Evolutionary conservation across 306 rosid genomes (phyloP), one percentile per base, ranked within the genome.

Genomic region (Cicer cuneatum): DNA sequence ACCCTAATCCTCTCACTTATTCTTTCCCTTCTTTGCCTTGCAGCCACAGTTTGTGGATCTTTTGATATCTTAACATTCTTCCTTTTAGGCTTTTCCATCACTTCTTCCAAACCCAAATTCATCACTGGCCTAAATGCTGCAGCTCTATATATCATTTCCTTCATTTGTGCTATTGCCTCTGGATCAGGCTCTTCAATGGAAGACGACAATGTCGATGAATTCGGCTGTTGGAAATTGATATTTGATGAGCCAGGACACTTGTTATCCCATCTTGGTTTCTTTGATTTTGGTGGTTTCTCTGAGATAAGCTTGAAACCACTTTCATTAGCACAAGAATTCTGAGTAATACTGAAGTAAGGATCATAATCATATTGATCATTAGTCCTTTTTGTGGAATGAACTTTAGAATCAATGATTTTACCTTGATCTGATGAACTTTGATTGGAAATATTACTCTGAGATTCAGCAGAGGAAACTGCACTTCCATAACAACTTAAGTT

Each of bases 11-110:
- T 92, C 66, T 95, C 99, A 58, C 99, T 84, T 66, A 95, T 95
- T 77, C 89, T 83, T 80, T 95, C 99, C 78, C 99, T 88, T 82
- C 98, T 87, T 70, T 89, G 92, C 69, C 99, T 92, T 45, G 99
- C 99, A 49, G 99, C 99, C 64, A 90, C 97, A 5, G 99, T 95
- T 65, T 95, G 99, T 45, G 99, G 99, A 60, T 95, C 99, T n/a
- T 75, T 59, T 52, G 99, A 95, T 58, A 95, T 87, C 83, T 75
- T 89, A 5, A 95, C 96, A 72, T 95, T 95, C 90, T 92, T 95
- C 80, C 99, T 89, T 76, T 85, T 91, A 0, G 98, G 97, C 88
- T 83, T 92, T 66, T 92, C 98, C 63, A 84, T 84, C 63, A 77
- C 77, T 56, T 95, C 77, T 56, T 95, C 99, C 56, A 85, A 3